Evolutionary conservation across 768 basidiomycete species (phyloP).

Genomic region (Termitomyces sp.): DNA sequence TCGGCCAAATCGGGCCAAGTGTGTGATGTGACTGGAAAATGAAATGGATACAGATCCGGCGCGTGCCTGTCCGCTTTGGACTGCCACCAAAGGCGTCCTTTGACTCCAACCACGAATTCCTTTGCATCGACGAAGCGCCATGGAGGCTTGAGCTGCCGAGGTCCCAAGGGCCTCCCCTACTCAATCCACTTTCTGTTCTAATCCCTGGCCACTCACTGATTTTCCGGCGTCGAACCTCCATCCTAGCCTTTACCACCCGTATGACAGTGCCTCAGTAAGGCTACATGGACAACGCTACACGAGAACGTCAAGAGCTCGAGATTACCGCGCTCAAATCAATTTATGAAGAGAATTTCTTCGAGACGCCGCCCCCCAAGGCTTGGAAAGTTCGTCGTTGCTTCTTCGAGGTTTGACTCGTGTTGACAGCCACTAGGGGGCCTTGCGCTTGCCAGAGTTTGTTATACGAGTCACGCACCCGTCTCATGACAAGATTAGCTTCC

Average conservation of each 20-base stretch:
- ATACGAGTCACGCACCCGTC: slow-evolving; percentile 69
- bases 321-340: slow-evolving; percentile 78
- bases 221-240: slow-evolving; percentile 17
- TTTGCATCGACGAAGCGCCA: slow-evolving; percentile 25
- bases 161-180: slow-evolving; percentile 60
- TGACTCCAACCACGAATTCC: neutral
- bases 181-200: slow-evolving; percentile 41
- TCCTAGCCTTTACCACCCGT: slow-evolving; percentile 13
- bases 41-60: neutral
- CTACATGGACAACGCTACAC: slow-evolving; percentile 61
- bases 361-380: slow-evolving; percentile 68
- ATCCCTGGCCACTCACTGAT: slow-evolving; percentile 10
- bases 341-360: slow-evolving; percentile 72
- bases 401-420: neutral
- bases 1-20: neutral
- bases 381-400: slow-evolving; percentile 60
- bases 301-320: slow-evolving; percentile 63
- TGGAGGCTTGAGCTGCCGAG: slow-evolving; percentile 76
- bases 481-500: slow-evolving; percentile 51
- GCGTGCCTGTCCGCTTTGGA: slow-evolving; percentile 1
- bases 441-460: slow-evolving; percentile 68
- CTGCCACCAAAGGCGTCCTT: neutral
- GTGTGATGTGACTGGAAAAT: neutral
- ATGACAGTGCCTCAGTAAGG: slow-evolving; percentile 16
- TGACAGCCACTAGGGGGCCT: slow-evolving; percentile 46